phyloP scores from a whole-genome alignment of 257 asterid genomes.

The Gentiana macrophylla region DNA sequence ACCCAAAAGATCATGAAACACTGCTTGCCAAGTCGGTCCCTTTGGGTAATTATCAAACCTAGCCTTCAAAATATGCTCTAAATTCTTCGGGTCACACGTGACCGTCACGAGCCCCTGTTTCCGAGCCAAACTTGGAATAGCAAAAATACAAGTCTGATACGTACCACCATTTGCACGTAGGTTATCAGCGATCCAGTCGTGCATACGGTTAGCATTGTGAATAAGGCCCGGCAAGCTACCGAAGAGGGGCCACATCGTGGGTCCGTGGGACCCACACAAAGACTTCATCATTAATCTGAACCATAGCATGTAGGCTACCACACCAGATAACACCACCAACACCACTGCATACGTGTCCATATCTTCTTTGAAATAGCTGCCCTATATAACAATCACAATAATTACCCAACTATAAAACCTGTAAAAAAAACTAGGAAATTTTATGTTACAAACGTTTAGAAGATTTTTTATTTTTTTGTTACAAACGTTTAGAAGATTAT shows the following conservation, averaged over 20 bases:
- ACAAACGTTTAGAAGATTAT: too few species aligned
- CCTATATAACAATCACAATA: background rate
- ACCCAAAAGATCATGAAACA: constrained; percentile 49
- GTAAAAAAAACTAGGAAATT: too few species aligned
- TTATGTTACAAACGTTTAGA: too few species aligned
- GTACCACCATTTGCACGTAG: constrained; percentile 48
- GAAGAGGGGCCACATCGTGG: constrained; percentile 42
- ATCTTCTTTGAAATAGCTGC: background rate
- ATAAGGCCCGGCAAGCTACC: constrained; percentile 55
- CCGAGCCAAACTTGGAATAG: constrained; percentile 42
- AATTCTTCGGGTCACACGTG: constrained; percentile 55
- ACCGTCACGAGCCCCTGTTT: constrained; percentile 57
- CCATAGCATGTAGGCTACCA: constrained; percentile 35
- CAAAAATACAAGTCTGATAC: constrained; percentile 44
- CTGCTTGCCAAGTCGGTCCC: constrained; percentile 66
- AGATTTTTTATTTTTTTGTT: too few species aligned
- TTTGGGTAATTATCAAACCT: constrained; percentile 54
- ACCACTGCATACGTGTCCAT: constrained; percentile 32
- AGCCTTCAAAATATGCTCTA: constrained; percentile 46
- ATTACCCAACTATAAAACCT: too few species aligned
- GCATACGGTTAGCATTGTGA: constrained; percentile 30
- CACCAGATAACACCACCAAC: constrained; percentile 24
- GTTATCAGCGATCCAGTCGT: constrained; percentile 57
- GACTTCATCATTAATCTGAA: constrained; percentile 30
- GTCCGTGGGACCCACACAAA: constrained; percentile 33